A percentile compares a stretch with the other conserved stretches of the same genome.
Conservation (phyloP, 495 filamentous ascomycete genomes). For the Acidomyces sp. region DNA sequence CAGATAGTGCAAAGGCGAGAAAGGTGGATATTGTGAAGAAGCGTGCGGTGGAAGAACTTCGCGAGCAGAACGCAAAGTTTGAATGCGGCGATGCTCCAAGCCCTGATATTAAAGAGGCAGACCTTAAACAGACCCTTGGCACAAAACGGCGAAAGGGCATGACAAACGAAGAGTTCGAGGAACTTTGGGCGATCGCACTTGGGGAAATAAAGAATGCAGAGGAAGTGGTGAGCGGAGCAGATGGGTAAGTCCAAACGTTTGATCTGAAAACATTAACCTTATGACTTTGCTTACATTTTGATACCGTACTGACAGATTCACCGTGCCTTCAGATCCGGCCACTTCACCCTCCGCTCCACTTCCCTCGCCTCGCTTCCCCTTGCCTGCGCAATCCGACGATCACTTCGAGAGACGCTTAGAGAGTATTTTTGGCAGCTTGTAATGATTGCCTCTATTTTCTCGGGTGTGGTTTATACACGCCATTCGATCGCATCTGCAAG, state of each 20-base stretch:
- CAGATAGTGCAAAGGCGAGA: slow-evolving; percentile 83
- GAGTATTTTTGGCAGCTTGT: slow-evolving; percentile 90
- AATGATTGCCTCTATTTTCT: slow-evolving; percentile 44
- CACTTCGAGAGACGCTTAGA: slow-evolving; percentile 81
- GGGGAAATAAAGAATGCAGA: slow-evolving; percentile 73
- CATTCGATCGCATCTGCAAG: slow-evolving; percentile 42
- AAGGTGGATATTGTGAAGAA: slow-evolving; percentile 77
- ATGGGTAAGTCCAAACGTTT: slow-evolving; percentile 63
- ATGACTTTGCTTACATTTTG: slow-evolving; percentile 27
- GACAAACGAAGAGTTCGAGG: slow-evolving; percentile 79
- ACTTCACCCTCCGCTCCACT: slow-evolving; percentile 50
- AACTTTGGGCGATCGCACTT: slow-evolving; percentile 75
- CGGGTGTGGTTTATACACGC: slow-evolving; percentile 43
- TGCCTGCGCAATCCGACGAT: slow-evolving; percentile 75
- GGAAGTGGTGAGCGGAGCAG: slow-evolving; percentile 56
- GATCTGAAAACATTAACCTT: too few relatives aligned
- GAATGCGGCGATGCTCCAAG: slow-evolving; percentile 67
- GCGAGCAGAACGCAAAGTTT: slow-evolving; percentile 72
- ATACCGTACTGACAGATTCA: slow-evolving; percentile 59
- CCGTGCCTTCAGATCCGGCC: slow-evolving; percentile 48
- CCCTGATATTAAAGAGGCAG: slow-evolving; percentile 57
- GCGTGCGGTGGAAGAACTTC: slow-evolving; percentile 72
- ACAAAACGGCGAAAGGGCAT: slow-evolving; percentile 64
- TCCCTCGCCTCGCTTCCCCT: slow-evolving; percentile 83
- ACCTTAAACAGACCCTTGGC: slow-evolving; percentile 60